Percentiles rank a stretch among this genome's conserved stretches.
Conservation (phyloP, 2,329 filamentous ascomycete species). For the Xylaria sp. region DNA sequence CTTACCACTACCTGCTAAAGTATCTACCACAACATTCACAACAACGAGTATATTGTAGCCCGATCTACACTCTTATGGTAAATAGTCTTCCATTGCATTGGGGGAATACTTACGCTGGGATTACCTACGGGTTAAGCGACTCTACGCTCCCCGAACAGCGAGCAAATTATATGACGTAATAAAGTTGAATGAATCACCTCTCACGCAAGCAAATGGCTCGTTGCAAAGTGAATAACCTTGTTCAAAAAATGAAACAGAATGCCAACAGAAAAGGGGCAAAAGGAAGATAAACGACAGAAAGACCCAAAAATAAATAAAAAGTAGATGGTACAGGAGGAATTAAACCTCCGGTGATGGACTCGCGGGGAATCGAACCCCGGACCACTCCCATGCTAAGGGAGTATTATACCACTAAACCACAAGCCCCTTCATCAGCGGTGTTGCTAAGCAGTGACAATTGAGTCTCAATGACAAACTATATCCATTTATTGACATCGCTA, state of each 20-base stretch:
- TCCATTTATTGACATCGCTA: too few relatives aligned
- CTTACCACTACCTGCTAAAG: background rate
- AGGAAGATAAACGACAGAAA: background rate
- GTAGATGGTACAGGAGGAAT: slow-evolving; percentile 35
- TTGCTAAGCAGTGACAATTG: too few relatives aligned
- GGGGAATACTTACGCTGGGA: too few relatives aligned
- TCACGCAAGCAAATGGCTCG: background rate
- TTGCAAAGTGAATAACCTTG: too few relatives aligned
- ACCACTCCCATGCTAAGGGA: slow-evolving; percentile 46
- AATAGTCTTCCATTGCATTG: too few relatives aligned
- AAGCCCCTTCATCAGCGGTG: too few relatives aligned
- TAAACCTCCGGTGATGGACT: slow-evolving; percentile 40
- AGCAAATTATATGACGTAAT: too few relatives aligned
- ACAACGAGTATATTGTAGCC: background rate
- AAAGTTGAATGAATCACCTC: too few relatives aligned
- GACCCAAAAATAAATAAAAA: background rate
- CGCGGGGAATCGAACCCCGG: slow-evolving; percentile 46
- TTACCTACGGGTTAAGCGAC: too few relatives aligned
- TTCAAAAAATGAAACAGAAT: too few relatives aligned
- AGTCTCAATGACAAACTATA: too few relatives aligned
- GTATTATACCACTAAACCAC: slow-evolving; percentile 45
- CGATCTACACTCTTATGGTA: background rate
- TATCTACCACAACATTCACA: background rate
- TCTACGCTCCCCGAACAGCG: too few relatives aligned
- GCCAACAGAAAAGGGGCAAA: background rate